phyloP scores from a whole-genome alignment of 192 early-diverging fungal species.

The Chytriomyces sp. region DNA sequence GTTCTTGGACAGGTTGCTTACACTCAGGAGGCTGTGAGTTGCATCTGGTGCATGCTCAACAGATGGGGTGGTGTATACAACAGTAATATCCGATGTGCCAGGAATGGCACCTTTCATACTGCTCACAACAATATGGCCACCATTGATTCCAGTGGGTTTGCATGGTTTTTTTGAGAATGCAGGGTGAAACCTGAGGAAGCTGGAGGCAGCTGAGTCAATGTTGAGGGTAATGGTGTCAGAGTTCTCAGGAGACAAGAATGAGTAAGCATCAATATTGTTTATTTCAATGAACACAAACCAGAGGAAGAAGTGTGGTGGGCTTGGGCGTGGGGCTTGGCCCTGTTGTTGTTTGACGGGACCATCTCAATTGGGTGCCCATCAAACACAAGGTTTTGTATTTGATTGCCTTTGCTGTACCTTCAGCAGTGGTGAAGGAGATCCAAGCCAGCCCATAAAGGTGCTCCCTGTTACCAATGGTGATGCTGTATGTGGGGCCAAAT shows the following conservation, averaged over 20 bases:
- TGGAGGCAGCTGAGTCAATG: too few relatives aligned
- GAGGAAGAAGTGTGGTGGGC: neutral
- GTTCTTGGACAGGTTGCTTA: neutral
- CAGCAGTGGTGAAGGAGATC: neutral
- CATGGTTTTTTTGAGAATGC: too few relatives aligned
- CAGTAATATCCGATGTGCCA: neutral
- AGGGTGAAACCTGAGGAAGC: too few relatives aligned
- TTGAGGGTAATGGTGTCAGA: too few relatives aligned
- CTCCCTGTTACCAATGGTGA: too few relatives aligned
- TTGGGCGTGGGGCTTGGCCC: neutral
- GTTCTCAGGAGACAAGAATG: too few relatives aligned
- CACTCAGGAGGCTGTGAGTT: neutral
- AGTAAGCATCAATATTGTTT: too few relatives aligned
- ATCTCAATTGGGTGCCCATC: neutral
- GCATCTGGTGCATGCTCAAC: neutral
- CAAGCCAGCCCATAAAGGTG: too few relatives aligned
- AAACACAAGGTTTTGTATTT: neutral
- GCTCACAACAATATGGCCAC: neutral
- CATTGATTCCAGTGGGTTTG: too few relatives aligned
- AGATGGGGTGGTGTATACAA: neutral
- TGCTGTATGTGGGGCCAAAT: too few relatives aligned
- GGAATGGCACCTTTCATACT: neutral
- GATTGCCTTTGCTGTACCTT: neutral
- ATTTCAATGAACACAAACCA: neutral
- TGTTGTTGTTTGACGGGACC: neutral